Evolutionary conservation across 2,329 filamentous ascomycete species (phyloP).

Genomic region (Hypoxylon sp.): DNA sequence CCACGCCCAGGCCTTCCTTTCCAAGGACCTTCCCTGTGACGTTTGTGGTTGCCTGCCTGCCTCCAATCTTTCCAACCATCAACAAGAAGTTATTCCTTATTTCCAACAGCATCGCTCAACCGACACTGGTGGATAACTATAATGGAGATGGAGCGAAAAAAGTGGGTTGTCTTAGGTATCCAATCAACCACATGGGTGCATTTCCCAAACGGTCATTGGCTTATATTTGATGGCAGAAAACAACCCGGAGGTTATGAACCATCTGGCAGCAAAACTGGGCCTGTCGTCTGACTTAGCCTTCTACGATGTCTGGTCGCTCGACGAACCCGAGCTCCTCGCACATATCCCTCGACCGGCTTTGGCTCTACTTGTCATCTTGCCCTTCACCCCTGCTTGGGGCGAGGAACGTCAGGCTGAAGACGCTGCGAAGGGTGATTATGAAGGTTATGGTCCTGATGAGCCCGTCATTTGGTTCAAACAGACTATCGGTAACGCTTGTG

Average conservation of each 20-base stretch:
- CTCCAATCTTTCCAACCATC: no score
- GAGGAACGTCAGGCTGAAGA: conserved; percentile 51
- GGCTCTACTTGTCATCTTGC: conserved; percentile 83
- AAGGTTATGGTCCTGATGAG: conserved; percentile 60
- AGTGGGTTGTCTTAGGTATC: conserved; percentile 31
- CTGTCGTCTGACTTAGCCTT: conserved; percentile 74
- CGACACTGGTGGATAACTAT: no score
- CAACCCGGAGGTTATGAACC: conserved; percentile 81
- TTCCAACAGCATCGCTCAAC: no score
- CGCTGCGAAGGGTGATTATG: conserved; percentile 27
- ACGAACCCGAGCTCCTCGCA: conserved; percentile 77
- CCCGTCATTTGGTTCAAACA: conserved; percentile 85
- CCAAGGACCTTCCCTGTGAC: conserved; percentile 3
- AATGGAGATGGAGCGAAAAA: conserved; percentile 32
- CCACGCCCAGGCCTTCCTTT: no score
- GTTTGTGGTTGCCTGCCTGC: conserved; percentile 13
- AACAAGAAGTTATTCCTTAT: no score
- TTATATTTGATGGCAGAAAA: conserved; percentile 48
- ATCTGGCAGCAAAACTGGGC: conserved; percentile 75
- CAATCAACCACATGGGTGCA: background rate
- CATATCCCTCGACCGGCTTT: conserved; percentile 80
- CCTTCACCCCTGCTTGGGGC: conserved; percentile 59
- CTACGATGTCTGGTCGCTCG: conserved; percentile 83
- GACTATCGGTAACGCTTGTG: conserved; percentile 84
- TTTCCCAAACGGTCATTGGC: background rate